Evolutionary conservation across 1,139 yeast species (phyloP).

Genomic region (Debaryomycetaceae sp.): DNA sequence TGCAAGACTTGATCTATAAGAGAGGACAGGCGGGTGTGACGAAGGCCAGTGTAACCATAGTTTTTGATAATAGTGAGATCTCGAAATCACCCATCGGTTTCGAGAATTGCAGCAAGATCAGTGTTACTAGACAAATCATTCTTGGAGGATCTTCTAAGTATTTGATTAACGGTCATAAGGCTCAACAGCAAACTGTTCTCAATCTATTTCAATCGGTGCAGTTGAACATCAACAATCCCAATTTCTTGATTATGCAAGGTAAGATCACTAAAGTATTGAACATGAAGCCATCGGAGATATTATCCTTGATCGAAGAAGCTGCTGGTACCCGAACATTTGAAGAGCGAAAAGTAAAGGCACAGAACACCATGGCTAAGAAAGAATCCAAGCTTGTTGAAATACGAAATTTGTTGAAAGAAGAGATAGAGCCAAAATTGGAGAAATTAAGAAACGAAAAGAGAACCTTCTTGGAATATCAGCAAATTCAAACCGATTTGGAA

Average conservation of each 20-base stretch:
- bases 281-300: constrained; percentile 89
- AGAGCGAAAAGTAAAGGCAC: constrained; percentile 88
- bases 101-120: constrained; percentile 72
- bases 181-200: constrained; percentile 90
- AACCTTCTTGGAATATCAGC: constrained; percentile 80
- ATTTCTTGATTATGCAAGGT: constrained; percentile 97
- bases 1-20: constrained; percentile 92
- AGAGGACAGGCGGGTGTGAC: constrained; percentile 98
- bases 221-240: constrained; percentile 92
- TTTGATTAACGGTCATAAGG: constrained; percentile 92
- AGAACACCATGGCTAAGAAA: constrained; percentile 86
- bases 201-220: constrained; percentile 93
- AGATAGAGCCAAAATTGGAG: constrained; percentile 89
- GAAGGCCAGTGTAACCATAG: constrained; percentile 94
- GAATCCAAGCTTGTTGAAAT: constrained; percentile 82
- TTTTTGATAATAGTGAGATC: constrained; percentile 80
- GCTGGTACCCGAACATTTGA: constrained; percentile 97
- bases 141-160: constrained; percentile 93
- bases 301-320: constrained; percentile 93
- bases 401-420: constrained; percentile 68
- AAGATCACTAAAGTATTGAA: constrained; percentile 94
- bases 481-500: constrained; percentile 77
- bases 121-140: constrained; percentile 88
- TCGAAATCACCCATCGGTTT: constrained; percentile 84
- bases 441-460: constrained; percentile 79